Evolutionary conservation across 2,329 filamentous ascomycete species (phyloP), one percentile per base, ranked within the genome.

Genomic region (Aspergillus hiratsukae): DNA sequence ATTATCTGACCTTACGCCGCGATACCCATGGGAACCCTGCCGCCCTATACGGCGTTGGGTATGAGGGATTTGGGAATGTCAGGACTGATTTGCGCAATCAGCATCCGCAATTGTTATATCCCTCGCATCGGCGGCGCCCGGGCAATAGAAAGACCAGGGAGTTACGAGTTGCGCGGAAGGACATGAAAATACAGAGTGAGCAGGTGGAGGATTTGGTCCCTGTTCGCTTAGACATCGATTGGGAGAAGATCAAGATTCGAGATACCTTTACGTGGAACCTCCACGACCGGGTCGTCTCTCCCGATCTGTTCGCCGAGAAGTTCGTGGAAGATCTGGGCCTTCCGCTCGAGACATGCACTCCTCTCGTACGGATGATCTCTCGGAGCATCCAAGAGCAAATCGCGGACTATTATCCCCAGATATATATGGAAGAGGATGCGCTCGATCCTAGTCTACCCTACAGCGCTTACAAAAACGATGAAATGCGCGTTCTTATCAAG

Each of bases 191-290:
- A 64, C 94, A 97, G 76, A 91, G 90, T 25, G 93, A 97, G 65
- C 89, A 93, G 69, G 82, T 90, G 53, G 94, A 99, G 72, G 91
- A 97, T 69, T 79, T 99, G 53, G 90, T 97, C 1, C 94, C 94
- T 2, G 83, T 99, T 62, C 85, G 94, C 49, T 77, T 99, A 54
- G 94, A 99, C 66, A 90, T 97, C 51, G 94, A 99, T 68, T 89
- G 90, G 83, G 93, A 97, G 64, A 96, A 96, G 77, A 85, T 97
- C 66, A 94, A 94, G 75, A 81, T 99, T 58, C 89, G 94, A 72
- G 94, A 99, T 74, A 97, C 94, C 0, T 97, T 99, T 65, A 97
- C 94, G 3, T 99, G 93, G 92, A 99, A 99, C 73, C 81, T 97
- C 37, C 90, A 97, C 76, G 94, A 99, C 72, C 87, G 92, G 57